Percentiles rank a stretch among this genome's conserved stretches.
These are phyloP conservation scores for Tuber brumale DNA, from an alignment of 495 filamentous ascomycete genomes.

Conservation along the genomic window DNA sequence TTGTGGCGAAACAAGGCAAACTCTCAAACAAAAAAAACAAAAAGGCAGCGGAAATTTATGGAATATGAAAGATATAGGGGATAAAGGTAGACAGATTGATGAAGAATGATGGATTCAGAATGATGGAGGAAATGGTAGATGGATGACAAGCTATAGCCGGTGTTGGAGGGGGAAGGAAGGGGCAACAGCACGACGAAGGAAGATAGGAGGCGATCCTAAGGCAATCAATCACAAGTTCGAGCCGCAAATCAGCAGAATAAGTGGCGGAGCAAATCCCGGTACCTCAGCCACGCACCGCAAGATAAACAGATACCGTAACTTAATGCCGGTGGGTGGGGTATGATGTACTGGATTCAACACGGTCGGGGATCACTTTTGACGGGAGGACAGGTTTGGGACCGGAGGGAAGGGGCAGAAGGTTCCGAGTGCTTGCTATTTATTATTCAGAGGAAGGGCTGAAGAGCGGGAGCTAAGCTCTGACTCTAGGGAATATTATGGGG, in stretches of 20 bases:
- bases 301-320: background rate
- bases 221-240: background rate
- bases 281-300: background rate
- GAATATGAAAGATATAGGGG: background rate
- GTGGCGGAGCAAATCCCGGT: background rate
- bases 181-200: background rate
- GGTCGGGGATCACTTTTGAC: background rate
- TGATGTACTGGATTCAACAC: background rate
- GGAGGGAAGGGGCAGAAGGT: background rate
- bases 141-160: background rate
- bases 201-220: background rate
- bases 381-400: background rate
- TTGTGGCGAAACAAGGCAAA: background rate
- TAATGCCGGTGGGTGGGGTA: background rate
- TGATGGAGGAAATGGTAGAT: background rate
- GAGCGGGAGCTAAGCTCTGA: background rate
- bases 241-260: background rate
- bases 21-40: background rate
- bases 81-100: background rate
- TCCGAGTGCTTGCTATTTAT: background rate
- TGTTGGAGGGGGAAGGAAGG: background rate
- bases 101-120: background rate
- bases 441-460: background rate
- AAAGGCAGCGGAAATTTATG: background rate
- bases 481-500: background rate